Evolutionary conservation across 1,139 yeast genomes (phyloP), one percentile per base, ranked within the genome.

Genomic region (Saccharomyces hybrid): DNA sequence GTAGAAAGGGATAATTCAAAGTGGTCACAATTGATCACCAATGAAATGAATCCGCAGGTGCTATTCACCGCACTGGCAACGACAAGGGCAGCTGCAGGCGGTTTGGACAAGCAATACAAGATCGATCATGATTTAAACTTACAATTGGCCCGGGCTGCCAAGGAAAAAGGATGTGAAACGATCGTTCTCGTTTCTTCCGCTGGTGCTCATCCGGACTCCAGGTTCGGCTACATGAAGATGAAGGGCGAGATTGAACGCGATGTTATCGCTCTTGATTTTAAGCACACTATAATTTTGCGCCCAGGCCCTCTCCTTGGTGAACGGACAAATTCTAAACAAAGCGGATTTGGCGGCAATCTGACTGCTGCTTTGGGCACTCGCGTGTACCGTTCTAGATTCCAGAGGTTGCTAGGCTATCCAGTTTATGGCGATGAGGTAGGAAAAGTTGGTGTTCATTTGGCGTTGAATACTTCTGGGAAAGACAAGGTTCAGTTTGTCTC

Each of bases 61-160:
- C 75, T 81, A 56, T 78, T 84, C 59, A 79, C 88, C 1, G 81
- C 83, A 0, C 78, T 88, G 62, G 95, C 90, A n/a, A 86, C 96
- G 14, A 88, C 95, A 1, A 75, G 78, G 52, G 83, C 79, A 1
- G 76, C 72, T 16, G 95, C 90, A 3, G 93, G 93, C n/a, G 75
- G 84, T 0, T 73, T 82, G 3, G 86, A 79, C 28, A 78, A 81
- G 25, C 90, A 87, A 70, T 76, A 77, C 59, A 75, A 76, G 60
- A 82, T 88, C 58, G 96, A 88, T 64, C 79, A 83, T 62, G 95
- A 86, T 50, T 72, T 83, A 59, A 88, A 86, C 64, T 70, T 78
- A 47, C 80, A 75, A 32, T 71, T 84, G 47, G 93, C 95, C 5
- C 77, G 80, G 63, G 84, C 83, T 5, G 95, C 95, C 0, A 84